Conservation (phyloP, 345 rosid genomes). For the Excoecaria agallocha region DNA sequence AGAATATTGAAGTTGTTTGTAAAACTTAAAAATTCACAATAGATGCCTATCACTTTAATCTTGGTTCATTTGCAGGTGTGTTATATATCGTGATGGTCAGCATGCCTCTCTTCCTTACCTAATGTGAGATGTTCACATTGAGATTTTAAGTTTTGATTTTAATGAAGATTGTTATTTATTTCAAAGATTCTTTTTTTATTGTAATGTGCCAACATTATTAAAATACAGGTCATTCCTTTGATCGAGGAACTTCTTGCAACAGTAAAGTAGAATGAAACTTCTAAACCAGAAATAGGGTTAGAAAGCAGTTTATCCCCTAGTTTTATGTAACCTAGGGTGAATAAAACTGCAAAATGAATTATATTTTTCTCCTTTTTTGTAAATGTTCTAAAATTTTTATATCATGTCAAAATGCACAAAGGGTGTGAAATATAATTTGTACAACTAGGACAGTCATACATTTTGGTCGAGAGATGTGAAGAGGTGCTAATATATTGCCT, state of each 20-base stretch:
- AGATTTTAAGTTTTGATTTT: conserved; percentile 63
- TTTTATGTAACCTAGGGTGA: conserved; percentile 40
- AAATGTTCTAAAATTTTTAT: not conserved
- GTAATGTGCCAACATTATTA: conserved; percentile 28
- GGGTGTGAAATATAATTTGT: not conserved
- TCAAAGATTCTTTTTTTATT: conserved; percentile 19
- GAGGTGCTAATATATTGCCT: not conserved
- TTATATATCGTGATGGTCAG: conserved; percentile 67
- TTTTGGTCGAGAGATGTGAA: conserved; percentile 3
- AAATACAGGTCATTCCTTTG: conserved; percentile 73
- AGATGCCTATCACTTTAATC: conserved; percentile 71
- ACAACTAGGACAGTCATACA: not conserved
- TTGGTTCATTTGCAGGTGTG: conserved; percentile 91
- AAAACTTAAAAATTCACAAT: conserved; percentile 42
- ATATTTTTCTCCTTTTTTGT: not conserved
- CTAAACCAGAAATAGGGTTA: conserved; percentile 47
- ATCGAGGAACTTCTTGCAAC: conserved; percentile 89
- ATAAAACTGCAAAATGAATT: conserved; percentile 24
- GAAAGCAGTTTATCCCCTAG: conserved; percentile 37
- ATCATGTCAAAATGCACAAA: not conserved
- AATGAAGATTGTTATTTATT: conserved; percentile 32
- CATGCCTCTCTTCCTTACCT: conserved; percentile 62
- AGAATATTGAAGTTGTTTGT: conserved; percentile 34
- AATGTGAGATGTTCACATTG: conserved; percentile 67
- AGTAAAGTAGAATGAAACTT: conserved; percentile 66